Percentiles rank a stretch among this genome's conserved stretches.
phyloP scores from a whole-genome alignment of 768 basidiomycete species.

The Rhodotorula diobovata region DNA sequence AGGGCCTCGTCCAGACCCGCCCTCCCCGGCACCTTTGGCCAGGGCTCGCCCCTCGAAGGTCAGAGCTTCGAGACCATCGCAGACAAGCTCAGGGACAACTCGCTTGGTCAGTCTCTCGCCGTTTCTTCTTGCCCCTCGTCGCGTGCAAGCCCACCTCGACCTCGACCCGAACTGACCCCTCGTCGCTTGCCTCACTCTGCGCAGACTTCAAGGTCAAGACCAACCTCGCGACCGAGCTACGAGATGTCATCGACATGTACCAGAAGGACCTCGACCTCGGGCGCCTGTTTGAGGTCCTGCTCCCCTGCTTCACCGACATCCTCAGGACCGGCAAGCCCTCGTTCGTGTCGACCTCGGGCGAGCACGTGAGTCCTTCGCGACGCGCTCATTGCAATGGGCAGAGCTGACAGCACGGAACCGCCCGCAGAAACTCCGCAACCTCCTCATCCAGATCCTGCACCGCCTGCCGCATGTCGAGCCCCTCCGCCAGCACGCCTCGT shows the following conservation, averaged over 20 bases:
- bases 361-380: conserved; percentile 35
- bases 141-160: background rate
- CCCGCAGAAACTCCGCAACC: conserved; percentile 75
- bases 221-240: conserved; percentile 40
- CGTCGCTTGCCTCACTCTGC: background rate
- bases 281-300: conserved; percentile 38
- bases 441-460: conserved; percentile 81
- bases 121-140: background rate
- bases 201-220: conserved; percentile 37
- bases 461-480: conserved; percentile 76
- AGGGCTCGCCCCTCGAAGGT: conserved; percentile 18
- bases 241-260: conserved; percentile 43
- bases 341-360: conserved; percentile 31
- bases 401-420: background rate
- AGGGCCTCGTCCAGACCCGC: conserved; percentile 5
- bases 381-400: background rate
- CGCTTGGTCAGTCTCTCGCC: background rate
- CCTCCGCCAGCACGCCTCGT: conserved; percentile 62
- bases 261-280: conserved; percentile 41
- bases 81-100: conserved; percentile 16
- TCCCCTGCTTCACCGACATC: conserved; percentile 41
- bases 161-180: background rate
- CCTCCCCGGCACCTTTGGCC: conserved; percentile 22
- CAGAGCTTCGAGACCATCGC: conserved; percentile 32
- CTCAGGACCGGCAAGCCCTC: conserved; percentile 37